A percentile compares a stretch with the other conserved stretches of the same genome.
Conservation (phyloP, 2,329 filamentous ascomycete genomes). For the Diaporthe sp. region DNA sequence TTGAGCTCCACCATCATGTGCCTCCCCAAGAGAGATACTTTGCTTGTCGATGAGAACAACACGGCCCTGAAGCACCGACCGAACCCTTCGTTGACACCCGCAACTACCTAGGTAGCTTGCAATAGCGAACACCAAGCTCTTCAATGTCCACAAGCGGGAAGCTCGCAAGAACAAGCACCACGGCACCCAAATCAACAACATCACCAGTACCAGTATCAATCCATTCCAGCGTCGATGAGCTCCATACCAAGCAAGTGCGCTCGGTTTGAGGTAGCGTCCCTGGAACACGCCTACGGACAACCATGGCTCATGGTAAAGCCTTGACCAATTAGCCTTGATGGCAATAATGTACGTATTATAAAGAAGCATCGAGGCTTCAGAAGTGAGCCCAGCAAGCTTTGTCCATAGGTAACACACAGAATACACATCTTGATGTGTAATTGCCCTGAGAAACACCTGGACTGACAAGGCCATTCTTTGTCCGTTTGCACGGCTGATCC, state of each 20-base stretch:
- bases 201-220: neutral
- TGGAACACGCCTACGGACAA: neutral
- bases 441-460: neutral
- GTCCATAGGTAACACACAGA: neutral
- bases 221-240: neutral
- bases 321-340: neutral
- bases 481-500: neutral
- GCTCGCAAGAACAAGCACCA: neutral
- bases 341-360: neutral
- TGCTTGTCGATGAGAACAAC: neutral
- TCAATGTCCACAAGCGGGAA: too few species aligned
- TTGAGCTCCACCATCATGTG: neutral
- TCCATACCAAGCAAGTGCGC: neutral
- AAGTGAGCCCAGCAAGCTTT: neutral
- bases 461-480: neutral
- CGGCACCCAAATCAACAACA: neutral
- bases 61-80: neutral
- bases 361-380: too few species aligned
- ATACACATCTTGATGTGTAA: neutral
- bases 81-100: neutral
- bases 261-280: neutral
- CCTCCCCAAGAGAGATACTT: neutral
- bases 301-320: neutral
- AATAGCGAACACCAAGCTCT: neutral
- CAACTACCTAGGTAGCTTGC: neutral